Conservation (phyloP, 495 filamentous ascomycete species). For the Rhypophila decipiens region DNA sequence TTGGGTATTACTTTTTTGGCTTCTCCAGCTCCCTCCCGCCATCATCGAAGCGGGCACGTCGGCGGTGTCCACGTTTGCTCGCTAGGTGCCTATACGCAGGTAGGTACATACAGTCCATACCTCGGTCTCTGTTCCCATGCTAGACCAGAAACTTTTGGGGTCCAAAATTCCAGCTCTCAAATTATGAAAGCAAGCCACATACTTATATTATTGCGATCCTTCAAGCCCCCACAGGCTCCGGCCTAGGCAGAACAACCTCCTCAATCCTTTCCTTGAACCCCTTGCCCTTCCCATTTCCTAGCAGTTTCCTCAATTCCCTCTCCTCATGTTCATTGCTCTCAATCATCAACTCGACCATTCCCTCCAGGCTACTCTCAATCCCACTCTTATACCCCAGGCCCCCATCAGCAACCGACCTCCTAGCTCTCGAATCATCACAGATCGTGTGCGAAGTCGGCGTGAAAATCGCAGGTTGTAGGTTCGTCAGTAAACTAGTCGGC, state of each 20-base stretch:
- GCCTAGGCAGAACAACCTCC: not conserved
- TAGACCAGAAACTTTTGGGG: too few species aligned
- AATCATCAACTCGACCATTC: slow-evolving; percentile 44
- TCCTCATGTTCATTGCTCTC: slow-evolving; percentile 39
- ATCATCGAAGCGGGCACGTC: too few species aligned
- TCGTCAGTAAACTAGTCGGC: slow-evolving; percentile 28
- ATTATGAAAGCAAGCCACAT: too few species aligned
- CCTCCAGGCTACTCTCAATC: slow-evolving; percentile 41
- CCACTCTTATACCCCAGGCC: slow-evolving; percentile 47
- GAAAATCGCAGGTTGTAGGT: slow-evolving; percentile 48
- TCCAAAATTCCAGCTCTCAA: too few species aligned
- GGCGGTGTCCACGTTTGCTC: too few species aligned
- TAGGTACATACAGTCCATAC: too few species aligned
- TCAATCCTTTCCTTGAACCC: not conserved
- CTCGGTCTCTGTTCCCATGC: too few species aligned
- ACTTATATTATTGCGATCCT: too few species aligned
- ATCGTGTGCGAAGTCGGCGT: slow-evolving; percentile 36
- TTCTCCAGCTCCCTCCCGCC: too few species aligned
- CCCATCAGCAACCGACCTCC: slow-evolving; percentile 39
- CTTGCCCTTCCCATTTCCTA: not conserved
- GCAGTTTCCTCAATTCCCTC: not conserved
- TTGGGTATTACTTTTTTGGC: too few species aligned
- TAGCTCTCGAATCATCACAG: slow-evolving; percentile 42
- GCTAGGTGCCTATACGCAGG: too few species aligned
- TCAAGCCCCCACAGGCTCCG: not conserved